Evolutionary conservation across 1,284 basidiomycete genomes (phyloP).

Genomic region (Agroathelia rolfsii): DNA sequence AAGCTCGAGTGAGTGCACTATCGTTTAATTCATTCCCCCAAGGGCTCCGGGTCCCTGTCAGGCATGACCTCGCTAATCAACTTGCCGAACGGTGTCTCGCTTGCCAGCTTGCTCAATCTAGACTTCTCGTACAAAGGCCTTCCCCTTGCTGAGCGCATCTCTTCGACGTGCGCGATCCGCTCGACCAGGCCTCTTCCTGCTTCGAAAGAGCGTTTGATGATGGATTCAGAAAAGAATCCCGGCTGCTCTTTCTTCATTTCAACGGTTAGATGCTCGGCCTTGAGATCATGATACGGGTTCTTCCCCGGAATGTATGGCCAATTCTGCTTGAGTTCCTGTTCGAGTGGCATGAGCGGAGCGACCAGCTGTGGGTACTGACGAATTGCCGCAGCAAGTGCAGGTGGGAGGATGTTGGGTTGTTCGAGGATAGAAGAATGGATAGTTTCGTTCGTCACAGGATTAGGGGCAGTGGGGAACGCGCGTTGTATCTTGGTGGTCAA

Average conservation of each 20-base stretch:
- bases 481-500: constrained; percentile 35
- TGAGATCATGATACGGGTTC: constrained; percentile 12
- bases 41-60: too few species aligned
- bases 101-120: not conserved
- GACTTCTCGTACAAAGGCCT: not conserved
- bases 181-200: constrained; percentile 14
- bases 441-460: constrained; percentile 45
- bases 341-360: constrained; percentile 36
- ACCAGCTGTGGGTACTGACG: constrained; percentile 34
- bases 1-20: too few species aligned
- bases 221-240: constrained; percentile 3
- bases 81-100: constrained; percentile 1
- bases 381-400: constrained; percentile 27
- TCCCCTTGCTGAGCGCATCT: constrained; percentile 3
- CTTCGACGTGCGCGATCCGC: constrained; percentile 12
- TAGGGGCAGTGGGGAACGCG: constrained; percentile 32
- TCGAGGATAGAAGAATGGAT: constrained; percentile 51
- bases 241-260: constrained; percentile 9
- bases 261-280: constrained; percentile 8
- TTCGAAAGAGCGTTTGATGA: constrained; percentile 12
- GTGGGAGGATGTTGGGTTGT: constrained; percentile 29
- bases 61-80: too few species aligned
- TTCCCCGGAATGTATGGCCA: constrained; percentile 29
- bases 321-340: constrained; percentile 34
- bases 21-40: too few species aligned